These are phyloP conservation scores for Pyricularia pennisetigena DNA, from an alignment of 2,329 filamentous ascomycete species.

Conservation along the genomic window DNA sequence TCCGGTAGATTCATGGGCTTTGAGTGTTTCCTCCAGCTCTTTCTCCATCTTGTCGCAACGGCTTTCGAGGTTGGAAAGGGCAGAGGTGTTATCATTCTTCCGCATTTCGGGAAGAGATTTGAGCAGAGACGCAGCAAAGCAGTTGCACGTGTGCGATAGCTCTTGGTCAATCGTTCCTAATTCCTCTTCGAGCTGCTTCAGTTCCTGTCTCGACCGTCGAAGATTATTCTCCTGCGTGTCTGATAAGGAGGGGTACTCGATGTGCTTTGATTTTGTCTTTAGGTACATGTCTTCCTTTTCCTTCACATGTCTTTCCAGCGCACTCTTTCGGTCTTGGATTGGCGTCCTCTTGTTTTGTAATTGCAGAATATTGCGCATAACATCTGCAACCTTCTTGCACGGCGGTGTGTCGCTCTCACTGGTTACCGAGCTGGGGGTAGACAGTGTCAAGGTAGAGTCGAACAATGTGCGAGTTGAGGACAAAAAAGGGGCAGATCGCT, in stretches of 20 bases:
- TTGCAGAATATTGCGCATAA: not conserved
- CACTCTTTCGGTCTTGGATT: not conserved
- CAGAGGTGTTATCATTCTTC: not conserved
- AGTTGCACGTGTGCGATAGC: not conserved
- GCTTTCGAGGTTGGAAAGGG: not conserved
- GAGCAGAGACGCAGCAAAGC: not conserved
- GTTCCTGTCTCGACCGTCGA: not conserved
- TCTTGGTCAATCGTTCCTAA: not conserved
- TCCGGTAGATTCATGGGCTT: not conserved
- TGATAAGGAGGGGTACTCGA: slow-evolving; percentile 9
- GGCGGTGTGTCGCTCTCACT: not conserved
- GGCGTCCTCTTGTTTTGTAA: not conserved
- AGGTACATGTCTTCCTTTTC: slow-evolving; percentile 4
- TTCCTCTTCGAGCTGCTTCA: not conserved
- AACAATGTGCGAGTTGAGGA: not conserved
- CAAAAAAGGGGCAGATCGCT: not conserved
- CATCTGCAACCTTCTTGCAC: not conserved
- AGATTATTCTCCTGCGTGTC: not conserved
- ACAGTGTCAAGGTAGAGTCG: not conserved
- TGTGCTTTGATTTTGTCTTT: not conserved
- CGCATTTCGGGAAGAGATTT: slow-evolving; percentile 2
- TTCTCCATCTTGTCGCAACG: not conserved
- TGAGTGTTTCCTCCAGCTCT: not conserved
- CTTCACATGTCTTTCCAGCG: slow-evolving; percentile 1
- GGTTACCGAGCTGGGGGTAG: not conserved